Conservation (phyloP, 352 stramenopile species). For the Plasmopara halstedii region DNA sequence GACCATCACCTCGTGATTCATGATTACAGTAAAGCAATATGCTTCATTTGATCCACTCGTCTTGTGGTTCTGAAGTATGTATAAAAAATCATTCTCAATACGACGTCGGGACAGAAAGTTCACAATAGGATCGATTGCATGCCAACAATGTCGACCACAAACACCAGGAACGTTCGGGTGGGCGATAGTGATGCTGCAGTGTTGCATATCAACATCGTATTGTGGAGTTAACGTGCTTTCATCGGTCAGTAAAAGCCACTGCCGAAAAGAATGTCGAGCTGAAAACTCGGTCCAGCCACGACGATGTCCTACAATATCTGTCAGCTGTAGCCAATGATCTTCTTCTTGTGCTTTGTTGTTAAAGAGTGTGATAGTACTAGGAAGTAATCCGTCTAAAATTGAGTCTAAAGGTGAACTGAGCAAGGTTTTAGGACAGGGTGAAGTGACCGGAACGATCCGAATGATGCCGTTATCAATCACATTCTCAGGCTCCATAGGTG, state of each 20-base stretch:
- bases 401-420: constrained; percentile 31
- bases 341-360: constrained; percentile 28
- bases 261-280: constrained; percentile 38
- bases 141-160: constrained; percentile 60
- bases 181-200: constrained; percentile 40
- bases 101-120: constrained; percentile 33
- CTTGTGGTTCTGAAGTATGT: constrained; percentile 41
- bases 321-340: constrained; percentile 27
- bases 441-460: constrained; percentile 14
- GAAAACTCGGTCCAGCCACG: constrained; percentile 40
- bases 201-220: constrained; percentile 40
- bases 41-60: constrained; percentile 28
- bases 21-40: constrained; percentile 37
- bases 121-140: constrained; percentile 29
- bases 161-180: constrained; percentile 49
- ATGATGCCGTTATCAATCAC: constrained; percentile 7
- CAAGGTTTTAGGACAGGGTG: constrained; percentile 24
- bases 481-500: constrained; percentile 22
- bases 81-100: constrained; percentile 44
- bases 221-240: constrained; percentile 21
- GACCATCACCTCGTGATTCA: constrained; percentile 49
- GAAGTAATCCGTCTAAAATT: constrained; percentile 39
- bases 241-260: constrained; percentile 22
- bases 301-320: constrained; percentile 30
- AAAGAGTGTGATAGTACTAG: constrained; percentile 43